Evolutionary conservation across 352 stramenopile genomes (phyloP), one percentile per base, ranked within the genome.

Genomic region (Plasmopara halstedii): DNA sequence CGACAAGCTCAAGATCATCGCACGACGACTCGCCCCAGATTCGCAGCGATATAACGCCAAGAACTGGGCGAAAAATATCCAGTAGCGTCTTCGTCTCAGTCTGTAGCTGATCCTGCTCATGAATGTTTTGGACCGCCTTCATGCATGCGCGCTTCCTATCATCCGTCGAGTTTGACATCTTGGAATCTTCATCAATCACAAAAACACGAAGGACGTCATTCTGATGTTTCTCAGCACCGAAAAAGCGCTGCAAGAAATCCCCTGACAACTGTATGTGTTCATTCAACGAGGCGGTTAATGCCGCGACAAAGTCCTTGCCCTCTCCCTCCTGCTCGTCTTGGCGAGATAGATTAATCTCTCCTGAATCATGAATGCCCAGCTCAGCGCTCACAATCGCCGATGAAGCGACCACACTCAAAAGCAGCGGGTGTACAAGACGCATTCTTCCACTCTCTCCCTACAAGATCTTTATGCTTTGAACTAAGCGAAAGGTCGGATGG

Each of bases 1-100:
- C 50, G 2, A 39, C 13, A 8, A 52, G 44, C 9, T 51, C 50
- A 4, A 85, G 58, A 34, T 78, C 69, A 0, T 83, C 62, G 19
- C 76, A 88, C 26, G 61, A 78, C 26, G 67, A 53, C 37, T 69
- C 59, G 20, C 73, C 61, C 42, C 62, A 50, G n/a, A 70, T 58
- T 14, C 70, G 53, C 8, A 80, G 26, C 36, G 70, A 66, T 19
- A 83, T 52, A 19, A 62, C 26, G n/a, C 67, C 54, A 20, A 81
- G 50, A 13, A 66, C 63, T 20, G 69, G 51, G 38, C 62, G 60
- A 27, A 82, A 64, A 14, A 70, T 59, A 36, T 52, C 49, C 33
- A 65, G 21, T 20, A 85, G 56, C 15, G 54, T 65, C 33, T 68
- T 39, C 26, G 50, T 34, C 46, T 78, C 39, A 14, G 66, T 41